Evolutionary conservation across 2,329 filamentous ascomycete genomes (phyloP), one percentile per base, ranked within the genome.

Genomic region (Phaeophleospora eucalypticola): DNA sequence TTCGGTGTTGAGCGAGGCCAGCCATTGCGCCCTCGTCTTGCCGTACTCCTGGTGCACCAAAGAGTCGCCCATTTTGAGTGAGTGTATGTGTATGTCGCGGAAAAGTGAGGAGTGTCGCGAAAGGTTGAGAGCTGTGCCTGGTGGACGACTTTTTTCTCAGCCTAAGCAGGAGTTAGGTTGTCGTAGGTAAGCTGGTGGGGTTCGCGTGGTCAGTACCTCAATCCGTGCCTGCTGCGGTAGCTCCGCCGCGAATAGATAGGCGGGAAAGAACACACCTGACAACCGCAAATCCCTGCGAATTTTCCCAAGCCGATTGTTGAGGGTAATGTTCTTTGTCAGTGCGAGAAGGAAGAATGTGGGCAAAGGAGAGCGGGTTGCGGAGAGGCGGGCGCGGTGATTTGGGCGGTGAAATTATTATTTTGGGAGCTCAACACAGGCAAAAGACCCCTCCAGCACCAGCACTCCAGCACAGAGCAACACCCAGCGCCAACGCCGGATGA

Each of bases 1-100:
- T 68, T 93, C 87, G 58, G 91, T 96, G 77, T 96, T 85, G 67
- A 98, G 87, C 71, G 81, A 77, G 68, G 81, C 79, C 65, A 83
- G 77, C 82, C 82, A 86, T 71, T 85, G 80, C 64, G 82, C 76
- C 69, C 81, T 77, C 63, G 82, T 84, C 70, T 87, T 84, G 66
- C 86, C 82, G 67, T 82, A 66, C 58, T 71, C 81, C 68, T 95
- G 83, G 74, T 95, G 89, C 71, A 94, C 87, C 68, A 93, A 80
- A 69, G 89, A 85, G 67, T 83, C 86, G 48, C 78, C 78, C 80
- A 83, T 83, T 64, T 63, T 69, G 61, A 16, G 10, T 33, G 15
- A 4, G 8, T 17, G 40, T 35, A 12, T n/a, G n/a, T 10, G 27
- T 41, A 14, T n/a, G 9, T 37, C 4, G 16, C 12, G n/a, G 39